Evolutionary conservation across 2,329 filamentous ascomycete species (phyloP).

Genomic region (Sphaerostilbella broomeana): DNA sequence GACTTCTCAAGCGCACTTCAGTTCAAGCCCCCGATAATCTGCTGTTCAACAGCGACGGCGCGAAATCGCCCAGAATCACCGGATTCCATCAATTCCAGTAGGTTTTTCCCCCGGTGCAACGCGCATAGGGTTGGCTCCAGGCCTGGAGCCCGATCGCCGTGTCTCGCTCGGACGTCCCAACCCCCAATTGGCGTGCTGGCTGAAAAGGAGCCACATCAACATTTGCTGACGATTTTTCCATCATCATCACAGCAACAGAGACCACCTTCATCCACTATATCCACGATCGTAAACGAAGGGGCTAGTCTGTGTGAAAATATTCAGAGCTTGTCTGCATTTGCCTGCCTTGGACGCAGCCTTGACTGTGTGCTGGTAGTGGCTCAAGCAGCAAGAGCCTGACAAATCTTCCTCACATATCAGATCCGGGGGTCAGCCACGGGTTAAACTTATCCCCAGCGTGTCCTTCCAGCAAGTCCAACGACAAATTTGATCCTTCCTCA

Average conservation of each 20-base stretch:
- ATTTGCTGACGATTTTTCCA: conserved; percentile 13
- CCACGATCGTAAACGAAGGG: conserved; percentile 8
- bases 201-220: conserved; percentile 13
- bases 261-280: conserved; percentile 3
- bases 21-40: conserved; percentile 18
- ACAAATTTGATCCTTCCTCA: conserved; percentile 35
- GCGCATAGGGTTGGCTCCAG: conserved; percentile 5
- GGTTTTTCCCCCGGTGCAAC: conserved; percentile 10
- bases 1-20: conserved; percentile 24
- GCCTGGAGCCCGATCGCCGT: conserved; percentile 1
- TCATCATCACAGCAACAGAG: conserved; percentile 8
- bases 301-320: background rate
- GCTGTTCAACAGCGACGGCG: conserved; percentile 21
- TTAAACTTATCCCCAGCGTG: conserved; percentile 14
- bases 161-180: conserved; percentile 16
- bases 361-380: no score
- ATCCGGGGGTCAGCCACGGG: no score
- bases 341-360: conserved; percentile 3
- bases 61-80: conserved; percentile 21
- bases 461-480: conserved; percentile 17
- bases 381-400: background rate
- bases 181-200: conserved; percentile 15
- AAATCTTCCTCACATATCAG: no score
- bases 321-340: background rate
- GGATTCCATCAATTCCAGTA: conserved; percentile 16